Base-by-base conservation (phyloP, 345 rosid genomes). In the Firmiana major region DNA sequence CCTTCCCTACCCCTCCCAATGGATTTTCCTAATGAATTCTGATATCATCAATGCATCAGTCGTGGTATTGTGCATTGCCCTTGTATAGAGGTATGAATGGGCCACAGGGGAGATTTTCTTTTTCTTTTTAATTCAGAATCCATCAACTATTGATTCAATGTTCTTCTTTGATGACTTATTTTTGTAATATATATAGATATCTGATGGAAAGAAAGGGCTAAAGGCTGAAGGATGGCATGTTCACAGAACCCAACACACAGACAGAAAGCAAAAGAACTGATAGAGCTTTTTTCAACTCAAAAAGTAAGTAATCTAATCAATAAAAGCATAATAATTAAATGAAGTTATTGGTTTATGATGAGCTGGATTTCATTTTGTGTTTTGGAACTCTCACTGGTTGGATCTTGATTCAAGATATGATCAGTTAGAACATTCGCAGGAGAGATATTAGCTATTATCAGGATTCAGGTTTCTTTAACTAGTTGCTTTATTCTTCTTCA, bases 171-270 rank as follows among this genome's bases (percentile, higher is more conserved):
- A 38, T 38, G 6, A 49, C 17, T 49, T 48, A 12, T 15, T 49
- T 16, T 0, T 53, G 58, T 6, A 17, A 11, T 16, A 2, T 16
- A 2, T 5, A 15, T 19, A n/a, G 9, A 3, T 31, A 31, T 31
- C 34, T 31, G 34, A 31, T 31, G 34, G 34, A 31, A 31, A 24
- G 16, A 7, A 1, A 43, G 26, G 34, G 6, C 70, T 70, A 77
- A 62, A 71, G 80, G 63, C 70, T 70, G 79, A 62, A 71, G 80
- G 63, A 71, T 62, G 46, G 71, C n/a, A 19, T 38, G n/a, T 22
- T 5, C 22, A 24, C 71, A 54, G 75, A 38, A 11, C 59, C 74
- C 43, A 58, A 17, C 55, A 71, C 40, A 66, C 49, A 11, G 55
- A 51, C 75, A 59, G 58, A 82, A 68, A 68, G 76, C 74, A 55